Evolutionary conservation across 805 yeast genomes (phyloP), one percentile per base, ranked within the genome.

Genomic region (Saccharomycopsis amapae): DNA sequence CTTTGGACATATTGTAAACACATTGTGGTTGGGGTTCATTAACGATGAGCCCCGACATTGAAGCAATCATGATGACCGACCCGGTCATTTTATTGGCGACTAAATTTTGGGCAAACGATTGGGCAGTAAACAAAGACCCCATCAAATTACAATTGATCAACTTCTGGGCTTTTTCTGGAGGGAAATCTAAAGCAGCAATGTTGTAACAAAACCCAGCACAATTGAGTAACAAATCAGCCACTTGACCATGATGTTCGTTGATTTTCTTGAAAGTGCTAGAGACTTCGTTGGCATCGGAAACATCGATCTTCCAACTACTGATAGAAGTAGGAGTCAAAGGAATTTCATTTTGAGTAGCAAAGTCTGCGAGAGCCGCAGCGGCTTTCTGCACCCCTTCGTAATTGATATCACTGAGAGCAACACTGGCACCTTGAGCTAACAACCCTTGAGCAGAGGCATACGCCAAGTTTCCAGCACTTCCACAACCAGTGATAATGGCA

Each of bases 151-250:
- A 90, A 56, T 79, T 73, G 64, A 82, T 70, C 49, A 84, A 65
- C 34, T 73, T 73, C 55, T 80, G 85, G 42, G 87, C 85, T 57
- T 79, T 80, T 42, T 64, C 61, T 35, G 86, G 75, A 20, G 89
- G 88, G 65, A 84, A 83, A 44, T 81, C 84, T 56, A 79, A 76
- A 23, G 90, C 90, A 2, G 86, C 76, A 65, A 71, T 75, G 69
- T 84, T 84, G 63, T 84, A 88, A 59, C 88, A 81, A 67, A 79
- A 84, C 12, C 94, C 93, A n/a, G 94, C 93, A 42, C 87, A 73
- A 69, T 84, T 82, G 50, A 84, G 73, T 55, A 84, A 69, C 53
- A 82, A 67, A 55, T 79, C 77, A 32, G 87, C 79, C 37, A 79
- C 69, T 49, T 72, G 67, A 24, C 75, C 78, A 61, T 81, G 83